Percentiles rank a stretch among this genome's conserved stretches.
These are phyloP conservation scores for Gyrodon lividus DNA, from an alignment of 768 basidiomycete genomes.

Conservation along the genomic window DNA sequence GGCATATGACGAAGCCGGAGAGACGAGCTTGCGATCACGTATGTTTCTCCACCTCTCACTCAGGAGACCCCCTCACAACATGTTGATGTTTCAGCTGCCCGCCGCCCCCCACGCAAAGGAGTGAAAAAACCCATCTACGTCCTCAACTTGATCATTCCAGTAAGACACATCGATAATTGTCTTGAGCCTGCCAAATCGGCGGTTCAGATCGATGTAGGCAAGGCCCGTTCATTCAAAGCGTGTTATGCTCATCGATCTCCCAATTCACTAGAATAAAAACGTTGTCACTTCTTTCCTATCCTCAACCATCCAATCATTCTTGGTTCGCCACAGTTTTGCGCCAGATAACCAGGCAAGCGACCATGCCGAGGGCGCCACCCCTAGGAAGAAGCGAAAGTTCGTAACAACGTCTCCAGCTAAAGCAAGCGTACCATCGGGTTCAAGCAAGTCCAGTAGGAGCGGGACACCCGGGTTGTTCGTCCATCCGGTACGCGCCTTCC, in stretches of 20 bases:
- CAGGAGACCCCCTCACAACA: conserved; percentile 12
- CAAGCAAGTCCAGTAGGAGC: conserved; percentile 6
- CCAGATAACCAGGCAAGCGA: conserved; percentile 18
- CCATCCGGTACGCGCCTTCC: conserved; percentile 20
- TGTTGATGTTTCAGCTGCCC: conserved; percentile 39
- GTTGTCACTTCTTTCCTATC: conserved; percentile 55
- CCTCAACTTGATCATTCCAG: conserved; percentile 68
- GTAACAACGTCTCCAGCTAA: conserved; percentile 17
- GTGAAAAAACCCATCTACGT: conserved; percentile 85
- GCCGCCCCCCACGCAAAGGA: conserved; percentile 74
- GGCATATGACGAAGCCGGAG: conserved; percentile 69
- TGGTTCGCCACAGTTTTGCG: conserved; percentile 61
- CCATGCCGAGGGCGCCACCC: conserved; percentile 26
- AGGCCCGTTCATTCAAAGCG: conserved; percentile 5
- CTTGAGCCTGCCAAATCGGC: conserved; percentile 74
- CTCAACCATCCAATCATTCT: conserved; percentile 58
- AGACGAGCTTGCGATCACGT: conserved; percentile 34
- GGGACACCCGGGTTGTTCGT: conserved; percentile 7
- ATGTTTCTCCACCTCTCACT: conserved; percentile 10
- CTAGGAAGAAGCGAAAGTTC: conserved; percentile 54
- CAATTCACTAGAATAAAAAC: conserved; percentile 51
- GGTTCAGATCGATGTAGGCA: conserved; percentile 65
- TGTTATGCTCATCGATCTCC: conserved; percentile 11
- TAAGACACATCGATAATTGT: conserved; percentile 69
- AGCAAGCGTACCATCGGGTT: conserved; percentile 4